Evolutionary conservation across 768 basidiomycete genomes (phyloP).

Genomic region (Suillus subalutaceus): DNA sequence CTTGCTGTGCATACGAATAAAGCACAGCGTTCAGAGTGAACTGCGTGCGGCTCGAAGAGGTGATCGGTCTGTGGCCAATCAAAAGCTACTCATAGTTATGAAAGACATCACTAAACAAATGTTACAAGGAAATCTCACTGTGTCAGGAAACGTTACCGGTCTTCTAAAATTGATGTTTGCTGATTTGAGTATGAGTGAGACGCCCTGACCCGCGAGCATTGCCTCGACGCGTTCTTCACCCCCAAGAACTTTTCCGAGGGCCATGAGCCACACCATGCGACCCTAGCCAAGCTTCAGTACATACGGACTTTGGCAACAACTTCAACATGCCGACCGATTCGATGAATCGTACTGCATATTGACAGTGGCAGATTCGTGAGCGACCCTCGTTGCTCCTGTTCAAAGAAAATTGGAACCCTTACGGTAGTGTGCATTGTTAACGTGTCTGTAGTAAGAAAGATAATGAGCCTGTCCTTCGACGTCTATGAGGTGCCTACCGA

Average conservation of each 20-base stretch:
- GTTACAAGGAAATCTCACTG: conserved; percentile 43
- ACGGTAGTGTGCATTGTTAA: conserved; percentile 80
- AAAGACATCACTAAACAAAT: conserved; percentile 11
- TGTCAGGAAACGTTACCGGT: conserved; percentile 78
- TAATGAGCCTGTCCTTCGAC: background rate
- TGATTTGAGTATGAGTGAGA: conserved; percentile 77
- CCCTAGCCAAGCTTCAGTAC: conserved; percentile 40
- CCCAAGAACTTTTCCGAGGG: conserved; percentile 60
- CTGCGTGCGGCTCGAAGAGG: conserved; percentile 39
- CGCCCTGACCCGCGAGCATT: conserved; percentile 63
- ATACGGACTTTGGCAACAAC: background rate
- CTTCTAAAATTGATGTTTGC: conserved; percentile 67
- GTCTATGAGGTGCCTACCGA: conserved; percentile 49
- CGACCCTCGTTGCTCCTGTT: background rate
- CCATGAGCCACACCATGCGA: conserved; percentile 68
- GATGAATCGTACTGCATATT: conserved; percentile 59
- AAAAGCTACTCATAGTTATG: conserved; percentile 48
- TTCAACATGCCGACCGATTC: conserved; percentile 54
- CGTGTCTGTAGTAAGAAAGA: conserved; percentile 51
- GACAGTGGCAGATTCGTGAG: conserved; percentile 4
- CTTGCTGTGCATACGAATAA: conserved; percentile 65
- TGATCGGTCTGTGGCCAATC: conserved; percentile 60
- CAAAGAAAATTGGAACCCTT: conserved; percentile 16
- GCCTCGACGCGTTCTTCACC: conserved; percentile 56
- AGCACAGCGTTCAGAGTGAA: conserved; percentile 57